Evolutionary conservation across 2,329 filamentous ascomycete genomes (phyloP).

Genomic region (Ramichloridium luteum): DNA sequence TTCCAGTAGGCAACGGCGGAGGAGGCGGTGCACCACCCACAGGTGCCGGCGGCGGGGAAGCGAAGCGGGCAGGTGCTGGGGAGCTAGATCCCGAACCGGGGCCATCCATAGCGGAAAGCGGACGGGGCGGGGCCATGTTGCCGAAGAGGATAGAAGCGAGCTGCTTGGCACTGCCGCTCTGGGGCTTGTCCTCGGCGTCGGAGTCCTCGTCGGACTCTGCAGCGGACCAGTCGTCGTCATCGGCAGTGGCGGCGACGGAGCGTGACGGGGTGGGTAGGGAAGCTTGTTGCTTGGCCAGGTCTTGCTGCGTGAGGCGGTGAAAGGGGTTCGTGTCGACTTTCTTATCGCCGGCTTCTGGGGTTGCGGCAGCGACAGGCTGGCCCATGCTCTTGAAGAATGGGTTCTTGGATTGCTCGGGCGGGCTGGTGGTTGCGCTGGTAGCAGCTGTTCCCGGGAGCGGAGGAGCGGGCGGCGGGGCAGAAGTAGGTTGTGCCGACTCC

Average conservation of each 20-base stretch:
- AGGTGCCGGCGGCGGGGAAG: slow-evolving; percentile 34
- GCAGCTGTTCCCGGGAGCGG: slow-evolving; percentile 21
- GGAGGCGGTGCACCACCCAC: slow-evolving; percentile 29
- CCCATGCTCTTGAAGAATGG: slow-evolving; percentile 88
- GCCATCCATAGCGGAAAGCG: slow-evolving; percentile 69
- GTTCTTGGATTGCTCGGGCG: slow-evolving; percentile 69
- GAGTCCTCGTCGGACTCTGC: slow-evolving; percentile 65
- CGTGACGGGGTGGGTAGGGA: slow-evolving; percentile 35
- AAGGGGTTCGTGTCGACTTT: slow-evolving; percentile 83
- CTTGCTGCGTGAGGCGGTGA: slow-evolving; percentile 67
- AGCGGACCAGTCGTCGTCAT: slow-evolving; percentile 70
- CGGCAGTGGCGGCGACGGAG: slow-evolving; percentile 26
- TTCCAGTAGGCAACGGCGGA: slow-evolving; percentile 18
- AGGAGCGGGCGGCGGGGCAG: slow-evolving; percentile 32
- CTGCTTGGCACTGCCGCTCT: slow-evolving; percentile 75
- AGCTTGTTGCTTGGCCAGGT: slow-evolving; percentile 36
- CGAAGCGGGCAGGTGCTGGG: slow-evolving; percentile 20
- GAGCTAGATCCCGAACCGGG: slow-evolving; percentile 27
- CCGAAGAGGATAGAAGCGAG: slow-evolving; percentile 92
- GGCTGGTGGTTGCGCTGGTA: slow-evolving; percentile 31
- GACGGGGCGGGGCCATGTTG: slow-evolving; percentile 87
- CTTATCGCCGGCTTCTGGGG: slow-evolving; percentile 28
- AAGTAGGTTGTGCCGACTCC: slow-evolving; percentile 29
- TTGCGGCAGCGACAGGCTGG: slow-evolving; percentile 35
- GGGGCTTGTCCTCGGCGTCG: slow-evolving; percentile 60